A percentile compares a stretch with the other conserved stretches of the same genome.
Evolutionary conservation across 495 filamentous ascomycete species (phyloP).

Genomic region (Trichoderma erinaceum): DNA sequence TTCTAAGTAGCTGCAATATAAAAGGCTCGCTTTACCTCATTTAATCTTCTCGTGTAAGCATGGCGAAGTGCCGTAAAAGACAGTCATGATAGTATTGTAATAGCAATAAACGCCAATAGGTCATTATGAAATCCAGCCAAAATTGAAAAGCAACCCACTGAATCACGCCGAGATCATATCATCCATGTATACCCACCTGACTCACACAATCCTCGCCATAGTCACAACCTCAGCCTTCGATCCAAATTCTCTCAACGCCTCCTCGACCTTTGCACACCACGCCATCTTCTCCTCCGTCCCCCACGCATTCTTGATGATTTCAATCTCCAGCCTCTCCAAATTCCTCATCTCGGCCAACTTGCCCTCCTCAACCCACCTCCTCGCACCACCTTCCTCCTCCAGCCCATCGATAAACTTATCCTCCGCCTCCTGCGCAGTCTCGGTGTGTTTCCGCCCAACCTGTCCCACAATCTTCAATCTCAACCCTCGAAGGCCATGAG

Average conservation of each 20-base stretch:
- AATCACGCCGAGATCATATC: background rate
- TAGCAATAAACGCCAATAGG: too few relatives aligned
- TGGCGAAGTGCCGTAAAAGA: too few relatives aligned
- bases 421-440: conserved; percentile 16
- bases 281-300: conserved; percentile 16
- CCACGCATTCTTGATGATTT: conserved; percentile 20
- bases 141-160: background rate
- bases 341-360: conserved; percentile 16
- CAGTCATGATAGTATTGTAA: too few relatives aligned
- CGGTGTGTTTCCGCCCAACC: background rate
- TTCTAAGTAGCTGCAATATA: too few relatives aligned
- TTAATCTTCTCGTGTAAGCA: too few relatives aligned
- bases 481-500: conserved; percentile 24
- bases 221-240: background rate
- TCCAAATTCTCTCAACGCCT: conserved; percentile 14
- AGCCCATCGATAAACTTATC: conserved; percentile 17
- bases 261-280: conserved; percentile 8
- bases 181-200: background rate
- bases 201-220: conserved; percentile 10
- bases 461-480: conserved; percentile 25
- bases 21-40: too few relatives aligned
- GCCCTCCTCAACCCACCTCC: conserved; percentile 19
- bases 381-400: conserved; percentile 7
- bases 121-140: background rate
- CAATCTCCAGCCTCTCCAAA: conserved; percentile 26